Evolutionary conservation across 116 monocot species (phyloP).

Genomic region (Trichopus zeylanicus): DNA sequence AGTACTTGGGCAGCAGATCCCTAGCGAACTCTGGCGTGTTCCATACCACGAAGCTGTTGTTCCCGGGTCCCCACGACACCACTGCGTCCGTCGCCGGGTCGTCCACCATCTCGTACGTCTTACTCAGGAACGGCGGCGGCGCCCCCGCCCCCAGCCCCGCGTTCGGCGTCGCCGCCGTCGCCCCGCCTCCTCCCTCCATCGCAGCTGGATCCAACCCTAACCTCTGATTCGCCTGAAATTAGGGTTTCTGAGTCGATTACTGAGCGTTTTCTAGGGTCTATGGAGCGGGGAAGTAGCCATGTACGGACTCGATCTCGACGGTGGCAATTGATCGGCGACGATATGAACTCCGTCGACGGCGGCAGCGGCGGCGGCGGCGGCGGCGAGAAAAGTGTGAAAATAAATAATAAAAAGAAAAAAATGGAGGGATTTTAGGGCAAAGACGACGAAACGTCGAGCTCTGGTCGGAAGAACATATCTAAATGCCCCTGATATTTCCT

Average conservation of each 20-base stretch:
- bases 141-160: not conserved
- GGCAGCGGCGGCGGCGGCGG: too few species aligned
- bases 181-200: slow-evolving; percentile 1
- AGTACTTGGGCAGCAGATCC: slow-evolving; percentile 41
- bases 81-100: slow-evolving; percentile 12
- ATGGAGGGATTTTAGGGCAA: too few species aligned
- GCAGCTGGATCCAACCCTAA: not conserved
- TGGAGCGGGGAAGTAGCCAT: not conserved
- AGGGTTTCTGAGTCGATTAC: not conserved
- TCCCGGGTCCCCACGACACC: slow-evolving; percentile 19
- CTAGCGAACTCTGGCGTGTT: slow-evolving; percentile 20
- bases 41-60: slow-evolving; percentile 32
- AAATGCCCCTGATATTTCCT: too few species aligned
- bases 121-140: slow-evolving; percentile 4
- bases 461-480: too few species aligned
- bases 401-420: too few species aligned
- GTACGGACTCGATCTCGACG: not conserved
- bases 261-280: not conserved
- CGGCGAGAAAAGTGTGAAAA: too few species aligned
- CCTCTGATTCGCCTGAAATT: not conserved
- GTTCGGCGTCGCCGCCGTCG: not conserved
- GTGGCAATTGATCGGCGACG: too few species aligned
- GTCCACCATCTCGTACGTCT: slow-evolving; percentile 8
- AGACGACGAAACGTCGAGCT: too few species aligned
- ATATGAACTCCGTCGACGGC: too few species aligned